Evolutionary conservation across 257 asterid species (phyloP), one percentile per base, ranked within the genome.

Genomic region (Solanum megistacrolobum): DNA sequence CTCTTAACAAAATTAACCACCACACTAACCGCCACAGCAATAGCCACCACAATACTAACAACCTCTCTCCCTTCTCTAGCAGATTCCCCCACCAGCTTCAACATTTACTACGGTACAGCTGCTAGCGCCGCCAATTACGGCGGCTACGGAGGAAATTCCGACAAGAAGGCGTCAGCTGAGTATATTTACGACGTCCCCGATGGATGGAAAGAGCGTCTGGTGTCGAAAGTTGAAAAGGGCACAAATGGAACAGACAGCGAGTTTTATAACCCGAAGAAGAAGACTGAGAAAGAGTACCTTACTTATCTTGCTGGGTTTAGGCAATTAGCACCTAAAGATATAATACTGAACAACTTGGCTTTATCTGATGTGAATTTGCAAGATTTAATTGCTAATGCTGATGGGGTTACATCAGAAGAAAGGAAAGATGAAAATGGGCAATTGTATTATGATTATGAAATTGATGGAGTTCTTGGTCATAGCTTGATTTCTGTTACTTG

Each of bases 121-220:
- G 98, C 99, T 32, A 95, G 98, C 86, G 98, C 99, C 79, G 94
- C 99, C 79, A 97, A 93, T 88, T 97, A 97, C 90, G 98, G 98
- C 3, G 98, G 98, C 4, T 94, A 88, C 89, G 99, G 99, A 9
- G 98, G 99, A 0, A 97, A 96, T 88, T 93, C 98, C 25, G 99
- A 96, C 91, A 95, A 94, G 90, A 96, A 95, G 84, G 89, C 98
- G 39, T 92, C 98, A 12, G 99, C 99, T 5, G 99, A 97, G 92
- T 97, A 97, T 96, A 90, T 87, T 21, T 97, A 96, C 90, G 99
- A 95, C 55, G 99, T 97, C 35, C 98, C 98, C 0, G 94, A 93
- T 0, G 98, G 99, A 25, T 96, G 99, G 98, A 97, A 97, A 83
- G 99, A 96, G 89, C 90, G 92, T 75, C 89, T 87, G 6, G 96